These are phyloP conservation scores for Luffa acutangula DNA, from an alignment of 306 rosid species.

Conservation along the genomic window DNA sequence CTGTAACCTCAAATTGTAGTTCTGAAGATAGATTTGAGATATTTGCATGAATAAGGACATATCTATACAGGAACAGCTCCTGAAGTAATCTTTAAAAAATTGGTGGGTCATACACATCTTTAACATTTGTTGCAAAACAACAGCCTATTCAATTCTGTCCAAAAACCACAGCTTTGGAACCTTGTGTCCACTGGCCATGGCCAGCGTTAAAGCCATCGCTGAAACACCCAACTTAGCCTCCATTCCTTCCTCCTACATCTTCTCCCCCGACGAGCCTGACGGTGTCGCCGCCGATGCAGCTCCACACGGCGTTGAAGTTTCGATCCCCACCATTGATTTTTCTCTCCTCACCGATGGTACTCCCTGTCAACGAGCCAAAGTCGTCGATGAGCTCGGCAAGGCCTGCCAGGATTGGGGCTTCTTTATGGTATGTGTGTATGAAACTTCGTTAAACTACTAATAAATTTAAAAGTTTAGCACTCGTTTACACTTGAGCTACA, in stretches of 20 bases:
- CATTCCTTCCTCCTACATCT: conserved; percentile 21
- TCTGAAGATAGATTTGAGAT: too few species aligned
- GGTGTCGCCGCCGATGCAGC: background rate
- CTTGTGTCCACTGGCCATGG: background rate
- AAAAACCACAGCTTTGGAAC: background rate
- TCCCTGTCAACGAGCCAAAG: conserved; percentile 20
- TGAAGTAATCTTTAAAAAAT: background rate
- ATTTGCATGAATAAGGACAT: too few species aligned
- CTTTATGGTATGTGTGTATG: conserved; percentile 21
- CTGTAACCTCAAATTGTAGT: too few species aligned
- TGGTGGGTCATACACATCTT: background rate
- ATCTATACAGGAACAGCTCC: too few species aligned
- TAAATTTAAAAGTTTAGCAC: too few species aligned
- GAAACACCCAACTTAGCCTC: conserved; percentile 19
- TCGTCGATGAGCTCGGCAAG: conserved; percentile 24
- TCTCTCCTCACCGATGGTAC: conserved; percentile 24
- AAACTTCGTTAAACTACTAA: too few species aligned
- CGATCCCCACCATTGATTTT: conserved; percentile 32
- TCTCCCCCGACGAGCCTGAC: background rate
- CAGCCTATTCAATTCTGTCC: background rate
- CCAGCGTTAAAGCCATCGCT: conserved; percentile 20
- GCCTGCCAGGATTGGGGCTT: conserved; percentile 51
- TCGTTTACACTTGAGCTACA: too few species aligned
- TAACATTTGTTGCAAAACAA: background rate
- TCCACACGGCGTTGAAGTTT: conserved; percentile 1